phyloP scores from a whole-genome alignment of 805 yeast species.

The Soucietia sequanensis region DNA sequence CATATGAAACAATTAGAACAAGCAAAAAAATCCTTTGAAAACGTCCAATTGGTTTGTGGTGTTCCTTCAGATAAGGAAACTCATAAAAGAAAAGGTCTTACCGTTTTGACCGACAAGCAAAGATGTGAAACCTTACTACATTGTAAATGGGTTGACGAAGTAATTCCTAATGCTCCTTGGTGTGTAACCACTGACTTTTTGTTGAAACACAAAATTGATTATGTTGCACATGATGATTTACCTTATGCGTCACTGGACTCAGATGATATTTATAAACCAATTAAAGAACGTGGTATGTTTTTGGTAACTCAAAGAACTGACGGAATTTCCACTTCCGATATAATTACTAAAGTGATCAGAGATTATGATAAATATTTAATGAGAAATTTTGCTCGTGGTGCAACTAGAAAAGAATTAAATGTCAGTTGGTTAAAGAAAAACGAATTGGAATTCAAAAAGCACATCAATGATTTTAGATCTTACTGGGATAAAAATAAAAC shows the following conservation, averaged over 20 bases:
- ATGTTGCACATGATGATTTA: constrained; percentile 96
- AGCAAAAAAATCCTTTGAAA: constrained; percentile 87
- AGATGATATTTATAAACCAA: constrained; percentile 91
- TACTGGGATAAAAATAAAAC: constrained; percentile 78
- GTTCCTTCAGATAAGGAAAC: constrained; percentile 89
- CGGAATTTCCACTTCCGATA: constrained; percentile 93
- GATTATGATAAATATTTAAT: constrained; percentile 95
- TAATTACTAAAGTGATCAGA: constrained; percentile 89
- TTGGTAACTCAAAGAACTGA: constrained; percentile 95
- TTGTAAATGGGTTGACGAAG: constrained; percentile 98
- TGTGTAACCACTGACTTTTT: constrained; percentile 81
- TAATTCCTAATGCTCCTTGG: constrained; percentile 95
- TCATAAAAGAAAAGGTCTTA: constrained; percentile 88
- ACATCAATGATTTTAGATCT: constrained; percentile 80
- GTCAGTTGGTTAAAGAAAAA: constrained; percentile 98
- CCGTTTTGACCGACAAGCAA: constrained; percentile 85
- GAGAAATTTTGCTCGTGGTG: constrained; percentile 98
- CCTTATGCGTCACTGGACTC: constrained; percentile 89
- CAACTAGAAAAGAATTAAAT: constrained; percentile 91
- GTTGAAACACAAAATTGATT: constrained; percentile 78
- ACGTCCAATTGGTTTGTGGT: constrained; percentile 85
- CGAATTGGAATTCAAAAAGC: constrained; percentile 90
- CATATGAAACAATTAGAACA: constrained; percentile 98
- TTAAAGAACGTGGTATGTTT: constrained; percentile 87
- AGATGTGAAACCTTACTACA: constrained; percentile 89